Evolutionary conservation across 129 eudicot species (phyloP).

Genomic region (Saussurea involucrata): DNA sequence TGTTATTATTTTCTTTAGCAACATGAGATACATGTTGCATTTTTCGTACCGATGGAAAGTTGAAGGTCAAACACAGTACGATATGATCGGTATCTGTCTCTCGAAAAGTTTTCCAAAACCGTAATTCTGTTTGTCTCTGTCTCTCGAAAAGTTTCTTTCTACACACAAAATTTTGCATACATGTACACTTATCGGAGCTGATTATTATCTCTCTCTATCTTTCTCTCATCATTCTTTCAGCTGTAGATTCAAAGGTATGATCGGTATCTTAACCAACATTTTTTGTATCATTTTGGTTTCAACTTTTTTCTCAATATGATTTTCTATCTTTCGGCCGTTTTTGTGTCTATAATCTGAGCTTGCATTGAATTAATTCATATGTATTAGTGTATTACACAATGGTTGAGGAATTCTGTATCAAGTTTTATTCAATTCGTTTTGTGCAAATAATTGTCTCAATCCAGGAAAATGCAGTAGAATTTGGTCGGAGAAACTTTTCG

Average conservation of each 20-base stretch:
- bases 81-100: no score
- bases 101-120: conserved; percentile 27
- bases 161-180: conserved; percentile 23
- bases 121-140: conserved; percentile 18
- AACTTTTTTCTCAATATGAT: background rate
- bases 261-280: background rate
- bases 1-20: no score
- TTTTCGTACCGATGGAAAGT: no score
- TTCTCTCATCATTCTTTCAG: conserved; percentile 19
- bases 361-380: conserved; percentile 5
- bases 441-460: background rate
- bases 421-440: no score
- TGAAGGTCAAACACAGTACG: no score
- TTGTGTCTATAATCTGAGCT: conserved; percentile 23
- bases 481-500: conserved; percentile 25
- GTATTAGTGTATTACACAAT: conserved; percentile 4
- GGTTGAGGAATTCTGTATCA: no score
- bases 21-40: no score
- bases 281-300: conserved; percentile 14
- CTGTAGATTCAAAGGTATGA: conserved; percentile 29
- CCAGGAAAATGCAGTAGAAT: conserved; percentile 17
- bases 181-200: conserved; percentile 37
- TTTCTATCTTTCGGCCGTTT: conserved; percentile 5
- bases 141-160: conserved; percentile 22
- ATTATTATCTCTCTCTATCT: conserved; percentile 5